Evolutionary conservation across 176 grass and related monocot genomes (phyloP).

Genomic region (Musa troglodytarum): DNA sequence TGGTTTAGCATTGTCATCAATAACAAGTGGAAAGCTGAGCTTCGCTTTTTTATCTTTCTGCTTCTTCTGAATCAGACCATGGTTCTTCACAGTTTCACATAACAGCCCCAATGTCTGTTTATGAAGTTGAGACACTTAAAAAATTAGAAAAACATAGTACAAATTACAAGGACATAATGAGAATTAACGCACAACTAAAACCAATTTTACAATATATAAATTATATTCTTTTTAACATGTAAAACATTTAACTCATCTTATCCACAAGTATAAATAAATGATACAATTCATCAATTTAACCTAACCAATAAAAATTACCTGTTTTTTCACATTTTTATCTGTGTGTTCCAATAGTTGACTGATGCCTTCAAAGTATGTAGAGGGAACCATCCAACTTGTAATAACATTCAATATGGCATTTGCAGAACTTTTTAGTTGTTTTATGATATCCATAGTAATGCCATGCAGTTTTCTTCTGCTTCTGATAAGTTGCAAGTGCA

Average conservation of each 20-base stretch:
- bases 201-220: background rate
- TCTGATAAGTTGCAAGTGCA: slow-evolving; percentile 37
- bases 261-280: slow-evolving; percentile 7
- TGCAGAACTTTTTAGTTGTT: slow-evolving; percentile 40
- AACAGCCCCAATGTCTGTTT: slow-evolving; percentile 63
- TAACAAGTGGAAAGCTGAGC: slow-evolving; percentile 24
- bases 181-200: background rate
- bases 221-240: background rate
- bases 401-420: slow-evolving; percentile 46
- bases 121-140: slow-evolving; percentile 21
- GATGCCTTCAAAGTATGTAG: slow-evolving; percentile 67
- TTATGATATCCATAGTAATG: slow-evolving; percentile 32
- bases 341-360: slow-evolving; percentile 56
- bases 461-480: slow-evolving; percentile 38
- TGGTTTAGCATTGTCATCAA: slow-evolving; percentile 40
- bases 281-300: background rate
- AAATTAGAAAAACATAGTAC: background rate
- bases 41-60: slow-evolving; percentile 38
- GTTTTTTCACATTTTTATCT: slow-evolving; percentile 65
- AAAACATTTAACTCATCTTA: background rate
- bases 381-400: slow-evolving; percentile 64
- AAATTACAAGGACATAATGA: background rate
- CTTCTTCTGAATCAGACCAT: slow-evolving; percentile 50
- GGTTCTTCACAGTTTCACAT: slow-evolving; percentile 55
- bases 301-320: slow-evolving; percentile 36